A percentile compares a stretch with the other conserved stretches of the same genome.
These are phyloP conservation scores for Penicillium cosmopolitanum DNA, from an alignment of 495 filamentous ascomycete genomes.

Conservation along the genomic window DNA sequence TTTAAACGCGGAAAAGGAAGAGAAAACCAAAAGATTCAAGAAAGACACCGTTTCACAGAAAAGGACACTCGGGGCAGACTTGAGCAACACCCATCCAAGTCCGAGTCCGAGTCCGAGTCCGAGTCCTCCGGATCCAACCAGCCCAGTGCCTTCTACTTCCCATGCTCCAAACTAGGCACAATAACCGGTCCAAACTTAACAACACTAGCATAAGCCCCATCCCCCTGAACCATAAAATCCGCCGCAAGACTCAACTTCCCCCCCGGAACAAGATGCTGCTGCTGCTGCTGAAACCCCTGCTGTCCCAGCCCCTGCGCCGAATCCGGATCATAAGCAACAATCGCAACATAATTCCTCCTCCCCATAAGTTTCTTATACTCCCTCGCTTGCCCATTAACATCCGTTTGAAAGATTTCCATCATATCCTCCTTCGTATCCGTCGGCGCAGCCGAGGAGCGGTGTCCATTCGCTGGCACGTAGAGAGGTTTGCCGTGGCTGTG, in stretches of 20 bases:
- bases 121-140: too few relatives aligned
- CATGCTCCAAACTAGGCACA: conserved; percentile 89
- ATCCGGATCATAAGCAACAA: conserved; percentile 91
- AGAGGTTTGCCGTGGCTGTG: conserved; percentile 83
- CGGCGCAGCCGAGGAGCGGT: conserved; percentile 60
- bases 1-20: too few relatives aligned
- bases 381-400: conserved; percentile 76
- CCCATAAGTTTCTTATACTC: conserved; percentile 92
- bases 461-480: conserved; percentile 89
- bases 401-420: conserved; percentile 97
- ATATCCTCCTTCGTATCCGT: conserved; percentile 97
- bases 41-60: too few relatives aligned
- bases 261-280: conserved; percentile 30
- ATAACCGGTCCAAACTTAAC: conserved; percentile 98
- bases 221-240: conserved; percentile 97
- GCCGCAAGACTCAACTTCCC: conserved; percentile 87
- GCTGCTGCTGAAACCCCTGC: conserved; percentile 23
- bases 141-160: too few relatives aligned
- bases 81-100: too few relatives aligned
- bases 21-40: too few relatives aligned
- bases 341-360: conserved; percentile 89
- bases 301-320: conserved; percentile 58
- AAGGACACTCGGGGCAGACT: too few relatives aligned
- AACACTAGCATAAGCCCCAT: conserved; percentile 73
- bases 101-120: too few relatives aligned